Evolutionary conservation across 768 basidiomycete species (phyloP).

Genomic region (Tephrocybe sp.): DNA sequence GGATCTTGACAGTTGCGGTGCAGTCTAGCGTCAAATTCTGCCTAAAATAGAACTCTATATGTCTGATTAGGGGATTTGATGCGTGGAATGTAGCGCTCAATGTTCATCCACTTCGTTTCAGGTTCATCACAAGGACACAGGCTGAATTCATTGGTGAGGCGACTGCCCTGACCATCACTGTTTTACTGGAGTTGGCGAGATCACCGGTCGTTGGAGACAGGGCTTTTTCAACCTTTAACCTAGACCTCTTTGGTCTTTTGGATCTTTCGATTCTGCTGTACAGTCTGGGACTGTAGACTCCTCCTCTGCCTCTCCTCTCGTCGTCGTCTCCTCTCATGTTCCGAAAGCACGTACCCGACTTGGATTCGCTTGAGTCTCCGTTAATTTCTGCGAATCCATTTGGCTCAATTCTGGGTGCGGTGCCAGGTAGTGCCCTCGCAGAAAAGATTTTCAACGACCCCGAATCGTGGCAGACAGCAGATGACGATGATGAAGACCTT

Average conservation of each 20-base stretch:
- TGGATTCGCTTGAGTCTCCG: constrained; percentile 38
- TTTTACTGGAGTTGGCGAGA: constrained; percentile 1
- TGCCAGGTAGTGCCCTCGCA: constrained; percentile 37
- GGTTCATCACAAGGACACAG: constrained; percentile 11
- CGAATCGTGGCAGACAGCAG: constrained; percentile 35
- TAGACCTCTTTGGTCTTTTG: constrained; percentile 1
- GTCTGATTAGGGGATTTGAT: constrained; percentile 6
- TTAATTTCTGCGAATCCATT: constrained; percentile 29
- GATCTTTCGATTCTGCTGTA: constrained; percentile 4
- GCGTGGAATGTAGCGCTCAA: neutral
- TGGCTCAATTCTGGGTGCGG: constrained; percentile 24
- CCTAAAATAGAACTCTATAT: neutral
- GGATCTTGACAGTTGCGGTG: too few relatives aligned
- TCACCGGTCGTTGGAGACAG: constrained; percentile 5
- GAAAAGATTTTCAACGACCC: constrained; percentile 43
- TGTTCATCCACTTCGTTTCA: constrained; percentile 10
- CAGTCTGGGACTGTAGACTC: constrained; percentile 29
- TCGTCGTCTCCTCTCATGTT: constrained; percentile 23
- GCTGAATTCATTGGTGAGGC: neutral
- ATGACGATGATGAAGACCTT: constrained; percentile 24
- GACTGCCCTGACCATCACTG: neutral
- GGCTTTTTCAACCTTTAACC: neutral
- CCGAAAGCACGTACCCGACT: constrained; percentile 30
- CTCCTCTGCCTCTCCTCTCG: constrained; percentile 7
- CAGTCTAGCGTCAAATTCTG: neutral